Evolutionary conservation across 306 rosid genomes (phyloP).

Genomic region (Pterocarpus santalinus): DNA sequence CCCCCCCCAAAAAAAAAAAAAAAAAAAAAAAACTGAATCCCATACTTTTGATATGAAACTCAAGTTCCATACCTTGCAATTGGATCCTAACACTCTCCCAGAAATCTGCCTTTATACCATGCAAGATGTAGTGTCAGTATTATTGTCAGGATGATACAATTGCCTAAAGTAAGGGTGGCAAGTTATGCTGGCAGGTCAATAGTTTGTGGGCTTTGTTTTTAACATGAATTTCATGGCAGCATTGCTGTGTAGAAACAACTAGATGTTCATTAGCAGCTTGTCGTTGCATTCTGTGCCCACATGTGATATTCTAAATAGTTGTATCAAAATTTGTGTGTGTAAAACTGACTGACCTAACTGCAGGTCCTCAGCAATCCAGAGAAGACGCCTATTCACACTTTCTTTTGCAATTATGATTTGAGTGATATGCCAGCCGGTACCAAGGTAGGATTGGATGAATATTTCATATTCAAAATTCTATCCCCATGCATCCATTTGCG

Average conservation of each 20-base stretch:
- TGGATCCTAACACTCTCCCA: too few species aligned
- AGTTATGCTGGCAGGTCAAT: slow-evolving; percentile 9
- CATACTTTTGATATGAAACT: too few species aligned
- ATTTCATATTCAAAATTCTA: slow-evolving; percentile 31
- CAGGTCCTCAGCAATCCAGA: slow-evolving; percentile 98
- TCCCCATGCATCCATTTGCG: slow-evolving; percentile 25
- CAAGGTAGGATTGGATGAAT: slow-evolving; percentile 61
- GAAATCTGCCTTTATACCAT: neutral
- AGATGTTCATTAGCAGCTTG: slow-evolving; percentile 23
- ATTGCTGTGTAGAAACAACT: slow-evolving; percentile 15
- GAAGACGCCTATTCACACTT: slow-evolving; percentile 88
- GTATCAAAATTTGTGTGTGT: slow-evolving; percentile 21
- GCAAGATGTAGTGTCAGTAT: neutral
- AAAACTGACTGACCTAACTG: slow-evolving; percentile 42
- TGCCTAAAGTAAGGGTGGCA: neutral
- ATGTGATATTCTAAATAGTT: slow-evolving; percentile 23
- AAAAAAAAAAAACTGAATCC: too few species aligned
- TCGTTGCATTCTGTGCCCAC: slow-evolving; percentile 29
- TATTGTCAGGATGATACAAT: slow-evolving; percentile 13
- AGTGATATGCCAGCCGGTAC: slow-evolving; percentile 94
- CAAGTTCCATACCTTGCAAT: too few species aligned
- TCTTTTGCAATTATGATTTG: slow-evolving; percentile 86
- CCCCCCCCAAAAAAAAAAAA: too few species aligned
- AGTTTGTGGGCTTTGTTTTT: neutral
- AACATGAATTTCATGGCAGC: slow-evolving; percentile 19